Percentiles rank a stretch among this genome's conserved stretches.
Conservation (phyloP, 257 asterid species). For the Nyctanthes arbortristis region DNA sequence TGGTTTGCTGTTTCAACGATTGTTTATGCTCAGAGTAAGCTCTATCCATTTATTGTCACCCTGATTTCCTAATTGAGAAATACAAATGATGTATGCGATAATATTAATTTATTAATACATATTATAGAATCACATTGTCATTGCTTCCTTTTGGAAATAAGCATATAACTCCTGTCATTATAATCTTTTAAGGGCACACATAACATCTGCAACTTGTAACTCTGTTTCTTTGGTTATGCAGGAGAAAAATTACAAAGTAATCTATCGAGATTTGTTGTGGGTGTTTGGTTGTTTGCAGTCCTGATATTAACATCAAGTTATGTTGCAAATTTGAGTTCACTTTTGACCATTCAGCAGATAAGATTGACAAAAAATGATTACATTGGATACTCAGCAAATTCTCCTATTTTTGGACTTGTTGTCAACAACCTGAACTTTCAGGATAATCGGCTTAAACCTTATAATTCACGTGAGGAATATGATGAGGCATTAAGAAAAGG, state of each 20-base stretch:
- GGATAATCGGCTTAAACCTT: slow-evolving; percentile 23
- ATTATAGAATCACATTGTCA: background rate
- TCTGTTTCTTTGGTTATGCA: slow-evolving; percentile 24
- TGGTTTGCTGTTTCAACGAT: slow-evolving; percentile 43
- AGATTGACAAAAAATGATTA: slow-evolving; percentile 21
- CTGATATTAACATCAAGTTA: slow-evolving; percentile 50
- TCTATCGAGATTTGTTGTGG: slow-evolving; percentile 43
- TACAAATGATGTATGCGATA: background rate
- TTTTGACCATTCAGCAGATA: slow-evolving; percentile 41
- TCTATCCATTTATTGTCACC: slow-evolving; percentile 4
- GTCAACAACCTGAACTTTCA: slow-evolving; percentile 25
- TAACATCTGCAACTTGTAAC: background rate
- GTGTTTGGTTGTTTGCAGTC: slow-evolving; percentile 48
- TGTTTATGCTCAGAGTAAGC: slow-evolving; percentile 46
- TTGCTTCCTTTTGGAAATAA: background rate
- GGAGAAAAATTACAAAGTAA: slow-evolving; percentile 44
- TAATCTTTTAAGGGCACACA: too few species aligned
- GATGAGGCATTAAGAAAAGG: slow-evolving; percentile 37
- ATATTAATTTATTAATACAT: background rate
- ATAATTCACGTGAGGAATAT: background rate
- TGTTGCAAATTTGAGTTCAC: slow-evolving; percentile 48
- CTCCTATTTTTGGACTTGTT: slow-evolving; percentile 6
- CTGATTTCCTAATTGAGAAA: background rate
- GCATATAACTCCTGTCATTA: background rate
- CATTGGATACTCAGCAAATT: slow-evolving; percentile 32